Base-by-base conservation (phyloP, 2,329 filamentous ascomycete genomes). In the Zelopaecilomyces penicillatus region DNA sequence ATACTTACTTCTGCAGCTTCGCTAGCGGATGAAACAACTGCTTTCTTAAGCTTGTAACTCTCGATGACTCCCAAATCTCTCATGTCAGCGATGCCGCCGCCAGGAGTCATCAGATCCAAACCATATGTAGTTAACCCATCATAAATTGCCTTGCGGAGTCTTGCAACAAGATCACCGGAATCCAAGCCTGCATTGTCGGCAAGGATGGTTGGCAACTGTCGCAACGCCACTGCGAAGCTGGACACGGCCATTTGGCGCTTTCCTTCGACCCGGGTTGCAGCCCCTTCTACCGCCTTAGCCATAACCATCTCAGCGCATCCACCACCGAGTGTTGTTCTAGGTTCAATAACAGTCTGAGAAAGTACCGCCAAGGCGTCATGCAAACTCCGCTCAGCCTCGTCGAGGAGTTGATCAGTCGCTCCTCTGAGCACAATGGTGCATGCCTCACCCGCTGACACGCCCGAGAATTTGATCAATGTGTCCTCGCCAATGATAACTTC, bases 401-500 rank as follows among this genome's bases (percentile, higher is more conserved):
- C 93, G 27, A 98, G 80, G 32, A 98, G 81, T 69, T 98, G 93
- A 64, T 96, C 91, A 4, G 93, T 97, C 9, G 93, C 94, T 58
- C 93, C 93, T 48, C 93, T 87, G 40, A 98, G 80, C 37, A 98
- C 93, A 57, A 98, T 89, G 3, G 93, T 98, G 75, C 93, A 98
- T 42, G 93, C 93, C 64, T 93, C 78, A 46, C 91, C 93, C 28
- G 88, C 91, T 41, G 89, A 89, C 36, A 96, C 91, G 32, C 93
- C 93, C 4, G 91, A 97, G 68, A 98, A 98, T 63, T 89, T 91
- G 70, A 98, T 96, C 38, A 98, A 71, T 4, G 88, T 96, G 63
- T 98, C 93, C 70, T 98, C 93, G 52, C 93, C 93, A 57, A 98
- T 96, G 56, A 98, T 95, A 36, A 98, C 84, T 69, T 98, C 93